These are phyloP conservation scores for Saccharomycopsis capsularis DNA, from an alignment of 805 yeast genomes.

Conservation along the genomic window DNA sequence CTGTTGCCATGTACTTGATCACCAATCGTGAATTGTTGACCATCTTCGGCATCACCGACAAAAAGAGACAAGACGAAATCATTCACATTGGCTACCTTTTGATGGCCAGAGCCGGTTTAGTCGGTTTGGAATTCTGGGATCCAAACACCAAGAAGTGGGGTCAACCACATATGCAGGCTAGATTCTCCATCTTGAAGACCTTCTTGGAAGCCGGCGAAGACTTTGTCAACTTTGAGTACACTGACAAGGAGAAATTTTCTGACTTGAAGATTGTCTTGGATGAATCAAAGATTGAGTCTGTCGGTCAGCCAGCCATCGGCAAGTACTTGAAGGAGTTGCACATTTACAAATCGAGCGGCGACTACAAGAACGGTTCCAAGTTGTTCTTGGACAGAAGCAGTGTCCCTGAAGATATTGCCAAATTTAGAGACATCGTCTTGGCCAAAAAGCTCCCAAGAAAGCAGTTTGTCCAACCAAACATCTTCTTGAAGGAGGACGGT, in stretches of 20 bases:
- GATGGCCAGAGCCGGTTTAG: slow-evolving; percentile 84
- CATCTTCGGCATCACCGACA: slow-evolving; percentile 60
- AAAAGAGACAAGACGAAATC: slow-evolving; percentile 55
- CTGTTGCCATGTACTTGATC: slow-evolving; percentile 75
- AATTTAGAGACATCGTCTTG: slow-evolving; percentile 61
- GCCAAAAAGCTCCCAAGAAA: slow-evolving; percentile 74
- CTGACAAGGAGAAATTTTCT: slow-evolving; percentile 39
- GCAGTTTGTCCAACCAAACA: slow-evolving; percentile 79
- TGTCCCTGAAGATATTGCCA: slow-evolving; percentile 55
- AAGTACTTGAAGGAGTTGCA: slow-evolving; percentile 68
- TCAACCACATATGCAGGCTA: slow-evolving; percentile 91
- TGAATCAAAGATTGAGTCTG: slow-evolving; percentile 52
- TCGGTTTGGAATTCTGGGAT: slow-evolving; percentile 83
- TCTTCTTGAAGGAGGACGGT: slow-evolving; percentile 33
- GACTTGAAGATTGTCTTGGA: slow-evolving; percentile 60
- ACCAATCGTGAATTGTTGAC: slow-evolving; percentile 60
- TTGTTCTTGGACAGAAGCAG: slow-evolving; percentile 65
- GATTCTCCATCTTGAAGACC: slow-evolving; percentile 76
- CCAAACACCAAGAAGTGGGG: slow-evolving; percentile 82
- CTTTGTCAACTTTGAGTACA: slow-evolving; percentile 48
- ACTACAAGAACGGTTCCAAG: slow-evolving; percentile 53
- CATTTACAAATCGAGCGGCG: slow-evolving; percentile 71
- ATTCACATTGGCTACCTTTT: slow-evolving; percentile 61
- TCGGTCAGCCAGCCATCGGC: slow-evolving; percentile 68
- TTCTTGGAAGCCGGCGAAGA: slow-evolving; percentile 57